These are phyloP conservation scores for Paracorniculantispora psalliotae DNA, from an alignment of 2,329 filamentous ascomycete species.

Conservation along the genomic window DNA sequence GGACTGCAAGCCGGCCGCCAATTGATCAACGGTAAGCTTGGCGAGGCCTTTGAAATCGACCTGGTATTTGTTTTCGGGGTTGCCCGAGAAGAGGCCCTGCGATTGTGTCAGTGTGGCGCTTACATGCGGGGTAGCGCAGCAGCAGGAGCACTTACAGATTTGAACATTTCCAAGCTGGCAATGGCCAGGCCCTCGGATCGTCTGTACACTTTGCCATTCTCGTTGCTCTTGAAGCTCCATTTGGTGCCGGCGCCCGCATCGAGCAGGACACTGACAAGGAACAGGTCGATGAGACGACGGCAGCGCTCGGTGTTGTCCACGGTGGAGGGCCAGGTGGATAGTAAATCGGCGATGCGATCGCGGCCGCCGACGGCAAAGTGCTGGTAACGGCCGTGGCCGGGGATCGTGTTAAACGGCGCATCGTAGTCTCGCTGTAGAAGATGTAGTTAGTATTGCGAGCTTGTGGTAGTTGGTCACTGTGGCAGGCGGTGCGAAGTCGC, in stretches of 20 bases:
- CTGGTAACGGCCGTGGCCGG: constrained; percentile 80
- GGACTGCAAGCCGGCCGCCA: constrained; percentile 83
- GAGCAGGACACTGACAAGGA: constrained; percentile 73
- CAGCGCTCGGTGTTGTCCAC: constrained; percentile 70
- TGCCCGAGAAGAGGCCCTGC: constrained; percentile 78
- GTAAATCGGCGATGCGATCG: constrained; percentile 66
- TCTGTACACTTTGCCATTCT: constrained; percentile 75
- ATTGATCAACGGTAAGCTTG: constrained; percentile 64
- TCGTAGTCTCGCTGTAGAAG: constrained; percentile 47
- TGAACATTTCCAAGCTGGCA: constrained; percentile 84
- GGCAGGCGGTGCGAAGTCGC: too few relatives aligned
- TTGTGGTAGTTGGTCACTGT: too few relatives aligned
- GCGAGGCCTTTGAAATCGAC: constrained; percentile 81
- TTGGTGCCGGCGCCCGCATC: constrained; percentile 84
- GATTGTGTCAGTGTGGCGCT: constrained; percentile 16
- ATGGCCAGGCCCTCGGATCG: constrained; percentile 85
- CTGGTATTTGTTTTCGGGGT: constrained; percentile 74
- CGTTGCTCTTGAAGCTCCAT: constrained; percentile 90
- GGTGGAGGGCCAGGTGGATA: constrained; percentile 62
- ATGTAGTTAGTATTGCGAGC: neutral
- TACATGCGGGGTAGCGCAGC: constrained; percentile 3
- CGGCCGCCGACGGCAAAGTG: constrained; percentile 78
- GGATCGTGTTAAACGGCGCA: constrained; percentile 59
- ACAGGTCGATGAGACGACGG: constrained; percentile 70
- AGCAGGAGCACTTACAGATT: constrained; percentile 44